Evolutionary conservation across 768 basidiomycete genomes (phyloP).

Genomic region (Agaricus sinodeliciosus): DNA sequence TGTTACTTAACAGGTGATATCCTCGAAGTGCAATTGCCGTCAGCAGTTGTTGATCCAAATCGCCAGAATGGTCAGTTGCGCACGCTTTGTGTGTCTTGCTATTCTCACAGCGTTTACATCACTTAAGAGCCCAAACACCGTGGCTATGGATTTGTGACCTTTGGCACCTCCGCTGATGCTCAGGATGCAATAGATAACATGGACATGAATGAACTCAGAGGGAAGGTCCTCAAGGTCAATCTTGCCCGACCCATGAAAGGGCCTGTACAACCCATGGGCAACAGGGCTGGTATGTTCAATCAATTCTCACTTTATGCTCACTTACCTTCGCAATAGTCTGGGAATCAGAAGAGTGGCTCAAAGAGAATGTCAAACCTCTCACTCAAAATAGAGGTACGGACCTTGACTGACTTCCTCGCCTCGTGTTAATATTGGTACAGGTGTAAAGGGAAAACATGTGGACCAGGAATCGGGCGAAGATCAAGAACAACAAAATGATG

Average conservation of each 20-base stretch:
- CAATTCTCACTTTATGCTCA: background rate
- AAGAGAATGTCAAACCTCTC: slow-evolving; percentile 73
- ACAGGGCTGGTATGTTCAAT: slow-evolving; percentile 62
- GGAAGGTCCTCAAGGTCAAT: slow-evolving; percentile 75
- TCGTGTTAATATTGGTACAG: slow-evolving; percentile 20
- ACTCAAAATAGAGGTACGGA: slow-evolving; percentile 64
- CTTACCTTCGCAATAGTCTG: slow-evolving; percentile 55
- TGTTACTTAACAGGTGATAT: slow-evolving; percentile 63
- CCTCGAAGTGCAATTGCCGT: slow-evolving; percentile 85
- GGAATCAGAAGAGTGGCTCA: slow-evolving; percentile 94
- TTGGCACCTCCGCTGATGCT: slow-evolving; percentile 71
- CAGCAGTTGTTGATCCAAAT: slow-evolving; percentile 65
- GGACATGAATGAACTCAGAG: slow-evolving; percentile 87
- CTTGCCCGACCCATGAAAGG: slow-evolving; percentile 79
- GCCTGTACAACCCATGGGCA: slow-evolving; percentile 56
- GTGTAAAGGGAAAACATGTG: slow-evolving; percentile 46
- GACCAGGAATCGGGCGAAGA: slow-evolving; percentile 20
- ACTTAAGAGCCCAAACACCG: slow-evolving; percentile 70
- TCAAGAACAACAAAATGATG: slow-evolving; percentile 30
- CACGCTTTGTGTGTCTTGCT: background rate
- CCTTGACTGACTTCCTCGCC: slow-evolving; percentile 3
- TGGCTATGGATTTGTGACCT: slow-evolving; percentile 93
- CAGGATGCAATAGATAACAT: slow-evolving; percentile 98
- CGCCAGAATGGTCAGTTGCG: slow-evolving; percentile 32
- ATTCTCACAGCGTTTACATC: slow-evolving; percentile 1